Evolutionary conservation across 768 basidiomycete species (phyloP), one percentile per base, ranked within the genome.

Genomic region (Sarcodon aspratus): DNA sequence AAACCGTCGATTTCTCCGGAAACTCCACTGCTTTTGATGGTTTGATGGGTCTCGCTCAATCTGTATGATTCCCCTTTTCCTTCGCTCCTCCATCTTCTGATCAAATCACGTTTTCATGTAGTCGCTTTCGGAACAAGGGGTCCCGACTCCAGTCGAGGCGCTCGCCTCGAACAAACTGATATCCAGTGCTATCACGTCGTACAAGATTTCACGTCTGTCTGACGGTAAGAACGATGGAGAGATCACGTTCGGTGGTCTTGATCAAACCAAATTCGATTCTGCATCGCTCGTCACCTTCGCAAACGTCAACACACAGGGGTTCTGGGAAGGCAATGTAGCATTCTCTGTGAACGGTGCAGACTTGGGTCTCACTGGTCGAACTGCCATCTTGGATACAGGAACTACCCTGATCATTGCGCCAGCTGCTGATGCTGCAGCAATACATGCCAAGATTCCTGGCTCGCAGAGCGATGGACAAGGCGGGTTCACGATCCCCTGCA

Each of bases 221-320:
- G 87, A 91, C 59, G 66, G 73, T 56, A 63, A 68, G 59, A 82
- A 83, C 55, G 83, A 89, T 55, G 89, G 89, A 46, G 74, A 88
- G 65, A 74, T 92, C 50, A 88, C 88, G 7, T 85, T 93, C 53
- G 90, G 89, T 33, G 82, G 74, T 10, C 71, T 89, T 33, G 85
- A 92, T 63, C 10, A 66, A 8, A 68, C 74, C 52, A 88, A 90
- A 64, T 86, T 88, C 61, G 73, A 80, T 54, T 48, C 70, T 6
- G 51, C 57, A 13, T 80, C 85, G 2, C 69, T 86, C 35, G 69
- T 75, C 38, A 78, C 75, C 0, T 49, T 89, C 46, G 56, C 63
- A 47, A 89, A 87, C 55, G 76, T 85, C 61, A 86, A 76, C 63
- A 43, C 52, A 6, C 52, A 70, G 21, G 87, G 88, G 36, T 93